phyloP scores from a whole-genome alignment of 192 early-diverging fungal species.

The Entophlyctis luteolus region DNA sequence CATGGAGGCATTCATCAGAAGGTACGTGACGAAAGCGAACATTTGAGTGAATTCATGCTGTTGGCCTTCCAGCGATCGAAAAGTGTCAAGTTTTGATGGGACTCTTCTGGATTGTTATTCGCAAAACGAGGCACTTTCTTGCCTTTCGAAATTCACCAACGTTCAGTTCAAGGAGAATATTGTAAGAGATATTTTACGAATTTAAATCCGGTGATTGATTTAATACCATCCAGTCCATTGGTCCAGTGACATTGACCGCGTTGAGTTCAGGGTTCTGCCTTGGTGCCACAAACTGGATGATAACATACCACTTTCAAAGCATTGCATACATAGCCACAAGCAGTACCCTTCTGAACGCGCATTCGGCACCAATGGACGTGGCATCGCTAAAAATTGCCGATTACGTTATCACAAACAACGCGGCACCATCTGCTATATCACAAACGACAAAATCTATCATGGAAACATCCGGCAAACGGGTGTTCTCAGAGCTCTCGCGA shows the following conservation, averaged over 20 bases:
- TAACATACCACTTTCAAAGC: constrained; percentile 20
- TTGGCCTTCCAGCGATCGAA: neutral
- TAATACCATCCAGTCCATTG: too few species aligned
- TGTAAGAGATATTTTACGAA: neutral
- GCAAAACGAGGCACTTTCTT: constrained; percentile 1
- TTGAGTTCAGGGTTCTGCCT: constrained; percentile 2
- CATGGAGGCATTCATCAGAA: constrained; percentile 7
- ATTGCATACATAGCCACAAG: constrained; percentile 6
- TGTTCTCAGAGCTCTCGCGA: neutral
- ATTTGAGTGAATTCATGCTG: neutral
- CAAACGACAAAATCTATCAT: neutral
- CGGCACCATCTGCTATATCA: neutral
- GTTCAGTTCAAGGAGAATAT: constrained; percentile 11
- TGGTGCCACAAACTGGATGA: constrained; percentile 19
- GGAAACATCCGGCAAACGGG: neutral
- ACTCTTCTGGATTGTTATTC: neutral
- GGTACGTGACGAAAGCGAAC: neutral
- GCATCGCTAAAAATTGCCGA: neutral
- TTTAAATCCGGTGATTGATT: too few species aligned
- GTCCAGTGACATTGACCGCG: neutral
- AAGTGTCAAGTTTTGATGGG: neutral
- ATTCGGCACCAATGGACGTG: neutral
- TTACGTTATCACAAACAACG: constrained; percentile 10
- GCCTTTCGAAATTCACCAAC: neutral
- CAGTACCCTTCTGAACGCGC: neutral